These are phyloP conservation scores for Kalaharituber pfeilii DNA, from an alignment of 2,329 filamentous ascomycete genomes.

Conservation along the genomic window DNA sequence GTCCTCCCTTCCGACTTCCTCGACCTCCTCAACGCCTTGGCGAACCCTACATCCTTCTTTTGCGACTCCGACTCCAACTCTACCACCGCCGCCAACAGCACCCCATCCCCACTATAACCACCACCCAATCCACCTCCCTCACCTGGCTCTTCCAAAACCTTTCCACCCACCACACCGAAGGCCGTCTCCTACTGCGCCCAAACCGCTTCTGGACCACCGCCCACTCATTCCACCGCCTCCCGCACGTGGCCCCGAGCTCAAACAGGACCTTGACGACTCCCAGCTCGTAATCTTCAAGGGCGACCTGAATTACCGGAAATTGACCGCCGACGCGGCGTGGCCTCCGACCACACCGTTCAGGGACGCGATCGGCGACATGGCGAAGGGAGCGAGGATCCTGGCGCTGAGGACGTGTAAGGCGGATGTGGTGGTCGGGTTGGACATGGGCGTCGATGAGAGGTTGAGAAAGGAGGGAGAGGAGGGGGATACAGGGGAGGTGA, in stretches of 20 bases:
- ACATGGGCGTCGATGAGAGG: constrained; percentile 64
- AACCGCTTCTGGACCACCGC: constrained; percentile 83
- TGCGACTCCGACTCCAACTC: constrained; percentile 35
- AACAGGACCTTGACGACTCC: constrained; percentile 60
- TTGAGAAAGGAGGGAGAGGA: constrained; percentile 49
- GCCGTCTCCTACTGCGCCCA: constrained; percentile 63
- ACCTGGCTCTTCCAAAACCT: constrained; percentile 67
- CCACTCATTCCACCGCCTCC: constrained; percentile 78
- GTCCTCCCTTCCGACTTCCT: constrained; percentile 74
- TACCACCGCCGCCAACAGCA: constrained; percentile 36
- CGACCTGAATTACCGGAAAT: constrained; percentile 87
- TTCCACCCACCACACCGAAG: constrained; percentile 63
- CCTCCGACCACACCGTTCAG: constrained; percentile 72
- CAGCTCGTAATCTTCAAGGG: constrained; percentile 94
- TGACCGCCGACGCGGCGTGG: constrained; percentile 73
- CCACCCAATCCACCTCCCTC: constrained; percentile 49
- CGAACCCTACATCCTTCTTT: constrained; percentile 62
- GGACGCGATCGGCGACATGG: constrained; percentile 70
- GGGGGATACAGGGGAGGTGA: constrained; percentile 32
- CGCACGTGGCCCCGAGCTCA: constrained; percentile 46
- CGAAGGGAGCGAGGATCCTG: constrained; percentile 59
- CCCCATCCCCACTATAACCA: too few relatives aligned
- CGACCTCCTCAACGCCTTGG: constrained; percentile 64
- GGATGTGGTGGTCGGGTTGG: constrained; percentile 82
- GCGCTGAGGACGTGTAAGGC: constrained; percentile 91